Evolutionary conservation across 192 early-diverging fungal genomes (phyloP).

Genomic region (Backusella psychrophila): DNA sequence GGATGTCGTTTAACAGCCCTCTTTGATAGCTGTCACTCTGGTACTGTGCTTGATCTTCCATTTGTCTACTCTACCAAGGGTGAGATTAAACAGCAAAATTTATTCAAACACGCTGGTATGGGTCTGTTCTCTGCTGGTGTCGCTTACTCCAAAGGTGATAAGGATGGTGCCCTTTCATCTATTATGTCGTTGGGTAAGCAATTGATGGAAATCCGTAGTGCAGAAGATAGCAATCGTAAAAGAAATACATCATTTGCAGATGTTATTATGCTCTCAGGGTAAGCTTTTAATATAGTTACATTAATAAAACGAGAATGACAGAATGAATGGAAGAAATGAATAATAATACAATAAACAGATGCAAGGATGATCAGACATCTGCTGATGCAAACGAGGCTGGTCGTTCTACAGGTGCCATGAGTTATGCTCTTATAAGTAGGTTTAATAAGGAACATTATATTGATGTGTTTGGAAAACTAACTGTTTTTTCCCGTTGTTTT

Average conservation of each 20-base stretch:
- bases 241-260: conserved; percentile 59
- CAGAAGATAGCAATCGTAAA: conserved; percentile 19
- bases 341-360: conserved; percentile 20
- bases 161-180: conserved; percentile 36
- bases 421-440: conserved; percentile 66
- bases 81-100: conserved; percentile 45
- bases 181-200: conserved; percentile 48
- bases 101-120: conserved; percentile 45
- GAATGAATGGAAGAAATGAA: neutral
- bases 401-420: conserved; percentile 71
- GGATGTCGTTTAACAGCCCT: conserved; percentile 76
- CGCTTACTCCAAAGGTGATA: conserved; percentile 48
- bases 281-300: conserved; percentile 11
- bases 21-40: conserved; percentile 87
- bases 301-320: neutral
- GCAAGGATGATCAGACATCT: conserved; percentile 82
- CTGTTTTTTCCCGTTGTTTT: neutral
- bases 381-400: conserved; percentile 68
- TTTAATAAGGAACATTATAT: neutral
- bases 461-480: neutral
- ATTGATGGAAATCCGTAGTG: conserved; percentile 32
- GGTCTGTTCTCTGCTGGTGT: conserved; percentile 44
- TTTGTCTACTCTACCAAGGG: conserved; percentile 75
- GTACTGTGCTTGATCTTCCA: conserved; percentile 78
- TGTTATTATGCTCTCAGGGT: conserved; percentile 80